Evolutionary conservation across 352 stramenopile species (phyloP), one percentile per base, ranked within the genome.

Genomic region (Phytophthora cactorum): DNA sequence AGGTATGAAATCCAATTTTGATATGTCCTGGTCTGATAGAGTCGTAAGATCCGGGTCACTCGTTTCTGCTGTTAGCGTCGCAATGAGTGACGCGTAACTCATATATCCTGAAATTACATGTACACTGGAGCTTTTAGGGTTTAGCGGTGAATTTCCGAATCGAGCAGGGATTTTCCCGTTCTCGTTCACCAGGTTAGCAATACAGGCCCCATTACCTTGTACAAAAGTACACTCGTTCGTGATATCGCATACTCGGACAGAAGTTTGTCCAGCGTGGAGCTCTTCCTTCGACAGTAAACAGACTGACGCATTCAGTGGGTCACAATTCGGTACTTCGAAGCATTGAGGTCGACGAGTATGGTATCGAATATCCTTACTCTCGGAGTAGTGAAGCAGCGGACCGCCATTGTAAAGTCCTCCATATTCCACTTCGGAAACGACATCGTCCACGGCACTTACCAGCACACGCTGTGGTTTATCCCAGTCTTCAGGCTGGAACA

Each of bases 361-460:
- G 41, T 94, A 94, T 10, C 84, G 68, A 9, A 82, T 74, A 53
- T 94, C 86, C 27, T 70, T 72, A 34, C 86, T 94, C 15, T 69
- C 64, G 0, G 74, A 78, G 51, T 79, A 89, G 45, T 92, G 86
- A 0, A 90, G 28, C 2, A 94, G 52, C 4, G 74, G 52, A 0
- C 86, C 86, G 9, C 86, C 86, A 38, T 57, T 75, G 31, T 94
- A 79, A 0, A 94, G 67, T 1, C 86, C 84, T 5, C 81, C 74
- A 38, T 78, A 88, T 56, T 92, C 86, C 15, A 73, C 75, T 36
- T 94, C 86, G 0, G 84, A 91, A 4, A 82, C 15, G 1, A 45
- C 36, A 36, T 94, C 86, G 27, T 92, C 84, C 6, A 91, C 74
- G 1, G 84, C 86, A 7, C 54, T 67, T 6, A 91, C 78, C 0